Percentiles rank a stretch among this genome's conserved stretches.
Evolutionary conservation across 768 basidiomycete species (phyloP).

Genomic region (Calocera viscosa): DNA sequence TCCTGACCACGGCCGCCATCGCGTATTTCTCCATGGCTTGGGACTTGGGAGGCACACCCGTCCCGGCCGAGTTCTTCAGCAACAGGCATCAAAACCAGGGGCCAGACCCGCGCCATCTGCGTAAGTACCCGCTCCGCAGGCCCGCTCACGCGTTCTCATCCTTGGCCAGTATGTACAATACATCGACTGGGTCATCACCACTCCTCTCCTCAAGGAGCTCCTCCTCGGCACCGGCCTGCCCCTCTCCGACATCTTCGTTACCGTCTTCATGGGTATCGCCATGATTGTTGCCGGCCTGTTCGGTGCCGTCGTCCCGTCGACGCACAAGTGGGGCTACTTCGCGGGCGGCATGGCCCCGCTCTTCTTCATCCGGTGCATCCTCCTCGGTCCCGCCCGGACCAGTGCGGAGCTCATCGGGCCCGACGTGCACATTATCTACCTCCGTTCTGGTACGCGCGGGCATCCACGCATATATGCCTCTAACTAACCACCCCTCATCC

Average conservation of each 20-base stretch:
- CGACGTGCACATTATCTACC: slow-evolving; percentile 24
- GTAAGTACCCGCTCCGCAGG: slow-evolving; percentile 9
- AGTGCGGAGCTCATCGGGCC: slow-evolving; percentile 25
- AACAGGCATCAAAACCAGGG: slow-evolving; percentile 22
- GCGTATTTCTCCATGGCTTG: slow-evolving; percentile 47
- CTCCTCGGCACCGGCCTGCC: slow-evolving; percentile 39
- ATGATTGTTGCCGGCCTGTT: slow-evolving; percentile 33
- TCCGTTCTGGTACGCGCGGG: slow-evolving; percentile 4
- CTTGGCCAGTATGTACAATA: slow-evolving; percentile 33
- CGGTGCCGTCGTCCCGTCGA: slow-evolving; percentile 38
- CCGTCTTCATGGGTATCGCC: slow-evolving; percentile 38
- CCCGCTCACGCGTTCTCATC: not conserved
- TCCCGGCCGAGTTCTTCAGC: slow-evolving; percentile 32
- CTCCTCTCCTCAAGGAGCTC: slow-evolving; percentile 40
- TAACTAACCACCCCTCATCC: not conserved
- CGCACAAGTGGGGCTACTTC: slow-evolving; percentile 46
- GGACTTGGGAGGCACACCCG: slow-evolving; percentile 38
- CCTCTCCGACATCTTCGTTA: slow-evolving; percentile 38
- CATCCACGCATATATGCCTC: too few relatives aligned
- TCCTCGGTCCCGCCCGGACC: slow-evolving; percentile 18
- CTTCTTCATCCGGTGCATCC: slow-evolving; percentile 38
- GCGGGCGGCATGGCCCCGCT: slow-evolving; percentile 36
- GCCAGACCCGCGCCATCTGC: slow-evolving; percentile 33
- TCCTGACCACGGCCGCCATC: slow-evolving; percentile 37
- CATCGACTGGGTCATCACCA: slow-evolving; percentile 47